Base-by-base conservation (phyloP, 495 filamentous ascomycete genomes). In the Tuber indicum region DNA sequence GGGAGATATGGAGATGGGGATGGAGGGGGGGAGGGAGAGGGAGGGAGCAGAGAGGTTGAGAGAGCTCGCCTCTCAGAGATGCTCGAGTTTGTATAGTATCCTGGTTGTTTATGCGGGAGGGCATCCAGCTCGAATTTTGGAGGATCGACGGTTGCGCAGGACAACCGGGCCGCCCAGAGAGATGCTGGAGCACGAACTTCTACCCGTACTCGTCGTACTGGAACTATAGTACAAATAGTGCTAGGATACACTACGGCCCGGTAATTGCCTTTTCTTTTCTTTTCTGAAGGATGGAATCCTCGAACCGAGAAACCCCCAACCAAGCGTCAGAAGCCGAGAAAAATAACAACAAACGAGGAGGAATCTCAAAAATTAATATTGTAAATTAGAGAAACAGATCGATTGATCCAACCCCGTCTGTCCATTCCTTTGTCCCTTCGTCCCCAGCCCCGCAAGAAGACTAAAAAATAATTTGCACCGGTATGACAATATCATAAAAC, bases 101-200 rank as follows among this genome's bases (percentile, higher is more conserved):
- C 26, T 26, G 52, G 58, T 66, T 66, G 58, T 66, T 66, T 66
- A 36, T 66, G 58, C 14, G 58, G 36, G 26, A 62, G 16, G 52
- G 10, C 52, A 32, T 14, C n/a, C 52, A 62, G 58, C 58, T n/a
- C 58, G 58, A 19, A 66, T 19, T 66, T 36, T 66, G 10, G 58
- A 66, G 26, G 58, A 66, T 66, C 26, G 58, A 66, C 58, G 58
- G 58, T 66, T 66, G 58, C 58, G 26, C 58, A 36, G 58, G 58
- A 66, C 58, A 66, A 66, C 58, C 58, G 58, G 58, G 58, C 58
- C 58, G 58, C 58, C 17, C 4, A 17, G 10, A 36, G 58, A 66
- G 58, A 36, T 10, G 32, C 32, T 32, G 32, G 32, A 32, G 32
- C 32, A 32, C 32, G 32, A 32, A 32, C 32, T 32, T 32, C 32